Evolutionary conservation across 768 basidiomycete genomes (phyloP), one percentile per base, ranked within the genome.

Genomic region (Coprinopsis strossmayeri): DNA sequence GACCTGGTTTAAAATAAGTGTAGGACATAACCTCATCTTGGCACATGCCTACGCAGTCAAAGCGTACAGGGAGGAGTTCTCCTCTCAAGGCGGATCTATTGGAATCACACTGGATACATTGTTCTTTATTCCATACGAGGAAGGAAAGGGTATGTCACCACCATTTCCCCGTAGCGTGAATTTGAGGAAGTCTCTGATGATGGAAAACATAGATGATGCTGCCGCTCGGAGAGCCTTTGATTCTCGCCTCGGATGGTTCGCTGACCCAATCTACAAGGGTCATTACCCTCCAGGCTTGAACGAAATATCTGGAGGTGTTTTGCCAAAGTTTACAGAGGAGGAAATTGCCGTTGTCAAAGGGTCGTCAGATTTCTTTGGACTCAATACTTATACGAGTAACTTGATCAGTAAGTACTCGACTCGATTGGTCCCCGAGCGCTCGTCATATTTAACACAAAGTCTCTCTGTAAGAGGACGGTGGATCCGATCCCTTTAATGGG

Each of bases 51-150:
- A 77, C 52, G 81, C 82, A 3, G 76, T 76, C 35, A 76, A 85
- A 57, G 59, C 77, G 11, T 88, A 87, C 59, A 76, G 82, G 27
- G 70, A 79, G 9, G 61, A 78, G 80, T 79, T 69, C 72, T 79
- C 61, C 1, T 57, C 51, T 1, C 79, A 85, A 55, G 69, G 71
- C 9, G 87, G 84, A 13, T 59, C 66, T 35, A 84, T 88, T 54
- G 86, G 84, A 2, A 82, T 90, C 58, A 88, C 87, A 0, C 68
- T 88, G 34, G 84, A 87, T 55, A 77, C 78, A 12, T 71, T 78
- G 49, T 83, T 78, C 75, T 72, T 74, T 41, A 73, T 81, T 53
- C 86, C 87, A 5, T 87, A 78, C 53, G 78, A 84, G 53, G 72
- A 82, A 20, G 43, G 27, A 5, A 45, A 45, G 20, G 43, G 43